phyloP scores from a whole-genome alignment of 2,329 filamentous ascomycete species.

The Calonectria pteridis region DNA sequence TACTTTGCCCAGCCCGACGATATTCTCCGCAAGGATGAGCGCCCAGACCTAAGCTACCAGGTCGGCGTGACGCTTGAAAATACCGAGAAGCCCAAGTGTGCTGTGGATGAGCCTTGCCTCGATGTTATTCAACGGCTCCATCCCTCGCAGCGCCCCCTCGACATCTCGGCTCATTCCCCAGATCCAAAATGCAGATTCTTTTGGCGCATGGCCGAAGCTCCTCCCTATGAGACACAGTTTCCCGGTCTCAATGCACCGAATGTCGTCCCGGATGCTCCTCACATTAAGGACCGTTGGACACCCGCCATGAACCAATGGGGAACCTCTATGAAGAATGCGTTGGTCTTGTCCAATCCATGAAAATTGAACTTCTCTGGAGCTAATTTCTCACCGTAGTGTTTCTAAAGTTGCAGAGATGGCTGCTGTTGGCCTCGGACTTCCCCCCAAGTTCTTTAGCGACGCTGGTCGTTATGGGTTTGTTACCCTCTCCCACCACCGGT shows the following conservation, averaged over 20 bases:
- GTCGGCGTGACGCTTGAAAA: slow-evolving; percentile 73
- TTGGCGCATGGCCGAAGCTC: slow-evolving; percentile 68
- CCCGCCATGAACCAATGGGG: slow-evolving; percentile 70
- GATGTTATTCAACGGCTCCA: slow-evolving; percentile 67
- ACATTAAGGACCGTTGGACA: slow-evolving; percentile 64
- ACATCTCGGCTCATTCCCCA: slow-evolving; percentile 67
- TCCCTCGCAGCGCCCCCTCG: slow-evolving; percentile 68
- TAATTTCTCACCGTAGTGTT: slow-evolving; percentile 55
- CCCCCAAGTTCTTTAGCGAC: slow-evolving; percentile 64
- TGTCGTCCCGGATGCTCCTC: slow-evolving; percentile 62
- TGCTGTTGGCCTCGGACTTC: slow-evolving; percentile 67
- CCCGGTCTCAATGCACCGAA: slow-evolving; percentile 68
- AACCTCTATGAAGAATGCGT: slow-evolving; percentile 71
- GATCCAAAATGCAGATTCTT: slow-evolving; percentile 75
- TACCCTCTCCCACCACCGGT: neutral
- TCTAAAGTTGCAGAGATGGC: slow-evolving; percentile 70
- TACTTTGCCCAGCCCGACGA: slow-evolving; percentile 70
- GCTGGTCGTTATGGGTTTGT: slow-evolving; percentile 67
- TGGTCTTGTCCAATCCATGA: slow-evolving; percentile 42
- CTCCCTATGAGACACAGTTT: slow-evolving; percentile 67
- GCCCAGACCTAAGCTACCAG: slow-evolving; percentile 70
- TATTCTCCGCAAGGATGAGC: slow-evolving; percentile 63
- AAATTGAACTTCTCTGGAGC: neutral
- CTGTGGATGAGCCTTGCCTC: slow-evolving; percentile 71
- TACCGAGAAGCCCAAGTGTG: slow-evolving; percentile 74